phyloP scores from a whole-genome alignment of 176 grass and related monocot species.

The Puccinellia tenuiflora region DNA sequence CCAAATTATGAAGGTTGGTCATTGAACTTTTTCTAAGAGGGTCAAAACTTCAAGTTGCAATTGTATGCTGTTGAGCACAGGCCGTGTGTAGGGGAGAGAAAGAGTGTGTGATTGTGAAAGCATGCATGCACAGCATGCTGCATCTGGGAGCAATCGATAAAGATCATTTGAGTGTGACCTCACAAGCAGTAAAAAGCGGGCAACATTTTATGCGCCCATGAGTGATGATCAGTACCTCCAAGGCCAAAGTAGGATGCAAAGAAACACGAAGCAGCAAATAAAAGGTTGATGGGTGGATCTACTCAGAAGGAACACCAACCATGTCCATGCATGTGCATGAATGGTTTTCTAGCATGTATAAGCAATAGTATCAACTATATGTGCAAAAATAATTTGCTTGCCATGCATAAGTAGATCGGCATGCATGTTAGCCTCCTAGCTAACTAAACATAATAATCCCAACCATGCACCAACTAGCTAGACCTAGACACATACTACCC shows the following conservation, averaged over 20 bases:
- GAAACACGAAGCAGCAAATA: constrained; percentile 17
- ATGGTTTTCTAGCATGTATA: not conserved
- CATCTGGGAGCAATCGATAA: constrained; percentile 52
- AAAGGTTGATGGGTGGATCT: constrained; percentile 2
- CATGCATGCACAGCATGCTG: constrained; percentile 32
- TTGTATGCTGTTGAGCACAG: constrained; percentile 28
- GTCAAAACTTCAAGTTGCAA: constrained; percentile 36
- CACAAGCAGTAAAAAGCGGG: constrained; percentile 45
- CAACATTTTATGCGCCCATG: constrained; percentile 45
- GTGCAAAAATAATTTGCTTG: not conserved
- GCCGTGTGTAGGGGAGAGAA: not conserved
- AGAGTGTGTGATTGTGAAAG: constrained; percentile 27
- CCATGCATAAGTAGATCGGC: not conserved
- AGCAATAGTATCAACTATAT: not conserved
- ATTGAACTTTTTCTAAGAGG: constrained; percentile 14
- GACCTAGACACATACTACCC: not conserved
- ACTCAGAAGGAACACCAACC: not conserved
- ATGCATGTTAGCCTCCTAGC: not conserved
- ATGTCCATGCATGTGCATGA: not conserved
- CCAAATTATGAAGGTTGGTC: constrained; percentile 38
- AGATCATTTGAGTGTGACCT: constrained; percentile 47
- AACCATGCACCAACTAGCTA: not conserved
- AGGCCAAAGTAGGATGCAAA: not conserved
- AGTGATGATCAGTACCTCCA: constrained; percentile 24
- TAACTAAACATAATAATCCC: not conserved